A percentile compares a stretch with the other conserved stretches of the same genome.
Conservation (phyloP, 257 asterid species). For the Hygrophila difformis region DNA sequence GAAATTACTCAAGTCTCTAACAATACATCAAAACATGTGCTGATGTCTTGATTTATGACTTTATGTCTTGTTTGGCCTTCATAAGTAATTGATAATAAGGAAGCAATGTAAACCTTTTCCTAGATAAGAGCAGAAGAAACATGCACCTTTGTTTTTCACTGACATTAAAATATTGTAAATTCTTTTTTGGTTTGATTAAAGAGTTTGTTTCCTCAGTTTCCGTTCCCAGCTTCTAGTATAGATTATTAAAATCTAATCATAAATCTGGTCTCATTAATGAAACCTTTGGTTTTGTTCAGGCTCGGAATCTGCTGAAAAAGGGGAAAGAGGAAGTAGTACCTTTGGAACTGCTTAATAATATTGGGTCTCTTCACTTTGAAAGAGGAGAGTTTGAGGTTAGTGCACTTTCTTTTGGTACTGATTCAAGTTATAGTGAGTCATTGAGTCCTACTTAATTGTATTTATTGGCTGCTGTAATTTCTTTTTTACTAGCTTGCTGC, state of each 20-base stretch:
- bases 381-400: constrained; percentile 93
- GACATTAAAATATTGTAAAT: neutral
- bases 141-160: neutral
- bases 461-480: constrained; percentile 13
- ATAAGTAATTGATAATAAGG: no score
- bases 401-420: constrained; percentile 18
- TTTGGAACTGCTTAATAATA: constrained; percentile 76
- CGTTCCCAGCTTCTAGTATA: neutral
- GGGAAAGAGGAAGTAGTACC: constrained; percentile 81
- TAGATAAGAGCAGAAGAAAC: constrained; percentile 4
- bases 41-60: no score
- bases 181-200: constrained; percentile 12
- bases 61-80: no score
- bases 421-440: neutral
- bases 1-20: no score
- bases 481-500: constrained; percentile 58
- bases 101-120: neutral
- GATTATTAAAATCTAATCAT: neutral
- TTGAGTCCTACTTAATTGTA: constrained; percentile 9
- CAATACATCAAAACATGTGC: no score
- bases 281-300: constrained; percentile 42
- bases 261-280: constrained; percentile 14
- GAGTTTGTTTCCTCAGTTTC: constrained; percentile 6
- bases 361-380: constrained; percentile 86
- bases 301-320: constrained; percentile 68